Evolutionary conservation across 2,329 filamentous ascomycete genomes (phyloP), one percentile per base, ranked within the genome.

Genomic region (Trichoderma sp.): DNA sequence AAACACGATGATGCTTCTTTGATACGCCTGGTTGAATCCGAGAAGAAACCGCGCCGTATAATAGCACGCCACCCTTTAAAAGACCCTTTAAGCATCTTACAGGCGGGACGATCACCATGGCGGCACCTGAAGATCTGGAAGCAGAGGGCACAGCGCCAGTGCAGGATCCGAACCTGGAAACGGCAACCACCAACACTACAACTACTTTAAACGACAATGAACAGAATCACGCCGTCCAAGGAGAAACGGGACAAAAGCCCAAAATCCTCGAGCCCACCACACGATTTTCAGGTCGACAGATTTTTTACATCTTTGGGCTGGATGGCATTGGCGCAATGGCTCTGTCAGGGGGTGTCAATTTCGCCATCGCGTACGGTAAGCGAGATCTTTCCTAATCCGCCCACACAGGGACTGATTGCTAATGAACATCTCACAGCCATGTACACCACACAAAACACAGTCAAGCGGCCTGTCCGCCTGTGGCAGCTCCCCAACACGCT

Each of bases 361-460:
- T 66, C 4, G 63, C 63, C 14, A 66, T 66, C 33, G 63, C 63
- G 19, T 66, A 66, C n/a, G 63, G 63, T 66, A 35, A 66, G 63
- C 37, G 8, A 13, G 11, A 2, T 47, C 1, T 14, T 10, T 43
- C 27, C 14, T 58, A 5, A 10, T 14, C 33, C 33, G 11, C 21
- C 19, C 19, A 5, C 24, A 13, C 31, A 19, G 5, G 33, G 5
- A 5, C 6, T 35, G 11, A 4, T 58, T 21, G 24, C 63, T 66
- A 58, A 66, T 16, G 1, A 2, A 11, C 13, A 35, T 35, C 4
- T 5, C 7, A 3, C 3, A 66, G 63, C 53, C 37, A 66, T 66
- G 63, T 66, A 66, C 40, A 35, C 63, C n/a, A 66, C 53, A 10
- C 63, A 66, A 58, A 35, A 43, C 19, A 62, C 59, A 35, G 29